phyloP scores from a whole-genome alignment of 305 asterid genomes.

The Galium porrigens region DNA sequence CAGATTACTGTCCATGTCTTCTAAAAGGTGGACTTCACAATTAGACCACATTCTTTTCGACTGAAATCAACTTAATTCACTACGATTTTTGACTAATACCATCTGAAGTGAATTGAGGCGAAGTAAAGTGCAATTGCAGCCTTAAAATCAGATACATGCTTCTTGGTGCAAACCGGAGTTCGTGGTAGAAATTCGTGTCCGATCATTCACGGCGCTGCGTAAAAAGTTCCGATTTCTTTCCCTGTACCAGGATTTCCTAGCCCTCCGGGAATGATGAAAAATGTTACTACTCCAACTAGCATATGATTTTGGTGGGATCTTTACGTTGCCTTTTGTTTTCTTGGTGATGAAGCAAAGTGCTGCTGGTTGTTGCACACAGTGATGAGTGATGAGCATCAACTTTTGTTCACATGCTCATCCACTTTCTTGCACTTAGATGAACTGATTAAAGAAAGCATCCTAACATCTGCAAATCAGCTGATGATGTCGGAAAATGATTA shows the following conservation, averaged over 20 bases:
- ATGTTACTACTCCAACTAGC: neutral
- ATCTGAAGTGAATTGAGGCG: no score
- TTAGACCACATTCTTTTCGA: neutral
- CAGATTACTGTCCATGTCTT: no score
- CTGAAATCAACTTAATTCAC: no score
- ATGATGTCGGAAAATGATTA: constrained; percentile 13
- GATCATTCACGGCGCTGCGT: neutral
- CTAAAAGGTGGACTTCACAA: no score
- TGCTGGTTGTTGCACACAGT: constrained; percentile 6
- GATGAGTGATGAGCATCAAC: constrained; percentile 9
- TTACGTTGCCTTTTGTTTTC: constrained; percentile 6
- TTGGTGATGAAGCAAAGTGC: constrained; percentile 17
- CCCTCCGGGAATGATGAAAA: neutral
- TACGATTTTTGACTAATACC: no score
- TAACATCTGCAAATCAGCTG: constrained; percentile 5
- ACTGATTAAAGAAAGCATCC: neutral
- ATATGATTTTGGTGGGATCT: constrained; percentile 4
- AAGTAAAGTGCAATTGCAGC: no score
- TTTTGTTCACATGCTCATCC: constrained; percentile 7
- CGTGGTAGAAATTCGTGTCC: neutral
- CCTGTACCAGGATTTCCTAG: neutral
- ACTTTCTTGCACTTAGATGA: neutral
- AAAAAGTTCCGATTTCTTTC: neutral
- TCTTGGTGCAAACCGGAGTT: neutral
- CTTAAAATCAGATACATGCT: no score